phyloP scores from a whole-genome alignment of 352 stramenopile genomes.

The Detonula confervacea region DNA sequence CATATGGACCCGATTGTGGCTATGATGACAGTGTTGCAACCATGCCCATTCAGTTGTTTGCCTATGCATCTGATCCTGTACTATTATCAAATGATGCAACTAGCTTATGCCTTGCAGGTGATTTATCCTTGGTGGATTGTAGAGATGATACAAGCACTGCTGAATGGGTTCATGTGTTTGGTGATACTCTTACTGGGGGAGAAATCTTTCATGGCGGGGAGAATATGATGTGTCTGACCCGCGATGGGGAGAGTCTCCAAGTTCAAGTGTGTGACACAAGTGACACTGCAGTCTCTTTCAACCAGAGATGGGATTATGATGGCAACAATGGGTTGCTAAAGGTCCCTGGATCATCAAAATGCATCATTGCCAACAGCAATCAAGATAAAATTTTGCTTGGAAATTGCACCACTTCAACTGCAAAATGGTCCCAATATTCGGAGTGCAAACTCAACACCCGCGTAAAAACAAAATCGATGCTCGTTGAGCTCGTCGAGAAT shows the following conservation, averaged over 20 bases:
- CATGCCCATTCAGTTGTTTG: slow-evolving; percentile 29
- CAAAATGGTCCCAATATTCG: slow-evolving; percentile 30
- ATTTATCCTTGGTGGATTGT: slow-evolving; percentile 8
- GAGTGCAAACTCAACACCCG: slow-evolving; percentile 34
- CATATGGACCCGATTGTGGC: slow-evolving; percentile 19
- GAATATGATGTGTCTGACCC: neutral
- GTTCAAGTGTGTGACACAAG: neutral
- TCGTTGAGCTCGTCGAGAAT: slow-evolving; percentile 10
- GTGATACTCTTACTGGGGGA: slow-evolving; percentile 1
- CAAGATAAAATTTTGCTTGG: slow-evolving; percentile 2
- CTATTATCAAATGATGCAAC: slow-evolving; percentile 20
- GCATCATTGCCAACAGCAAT: slow-evolving; percentile 13
- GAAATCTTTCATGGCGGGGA: slow-evolving; percentile 18
- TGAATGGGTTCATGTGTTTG: slow-evolving; percentile 33
- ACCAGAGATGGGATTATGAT: slow-evolving; percentile 12
- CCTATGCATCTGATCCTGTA: slow-evolving; percentile 31
- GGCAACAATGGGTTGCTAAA: neutral
- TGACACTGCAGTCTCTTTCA: neutral
- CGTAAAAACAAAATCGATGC: slow-evolving; percentile 20
- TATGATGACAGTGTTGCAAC: slow-evolving; percentile 24
- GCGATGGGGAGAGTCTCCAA: neutral
- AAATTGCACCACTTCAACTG: neutral
- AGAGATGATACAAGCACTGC: neutral
- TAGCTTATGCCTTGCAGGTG: neutral
- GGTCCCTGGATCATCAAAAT: neutral